These are phyloP conservation scores for Tylopilus rubrobrunneus DNA, from an alignment of 768 basidiomycete genomes.

Conservation along the genomic window DNA sequence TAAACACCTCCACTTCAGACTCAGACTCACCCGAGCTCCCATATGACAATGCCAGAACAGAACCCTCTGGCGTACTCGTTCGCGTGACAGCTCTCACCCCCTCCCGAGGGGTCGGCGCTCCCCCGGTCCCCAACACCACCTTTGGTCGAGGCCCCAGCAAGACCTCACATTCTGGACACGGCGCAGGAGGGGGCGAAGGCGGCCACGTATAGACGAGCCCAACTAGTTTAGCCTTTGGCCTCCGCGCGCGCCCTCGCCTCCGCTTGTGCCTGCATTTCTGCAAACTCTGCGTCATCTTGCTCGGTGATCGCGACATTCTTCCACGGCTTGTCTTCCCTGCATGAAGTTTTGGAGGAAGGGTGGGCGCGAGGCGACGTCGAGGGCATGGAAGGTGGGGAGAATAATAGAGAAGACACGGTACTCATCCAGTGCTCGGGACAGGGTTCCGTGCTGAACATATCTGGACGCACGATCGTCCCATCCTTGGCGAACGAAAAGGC, in stretches of 20 bases:
- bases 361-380: background rate
- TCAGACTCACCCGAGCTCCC: constrained; percentile 14
- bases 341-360: background rate
- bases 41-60: constrained; percentile 7
- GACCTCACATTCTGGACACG: constrained; percentile 7
- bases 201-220: constrained; percentile 24
- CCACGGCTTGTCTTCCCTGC: constrained; percentile 20
- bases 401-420: no score
- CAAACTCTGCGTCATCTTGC: constrained; percentile 22
- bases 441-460: no score
- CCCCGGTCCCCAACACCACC: background rate
- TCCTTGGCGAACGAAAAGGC: constrained; percentile 18
- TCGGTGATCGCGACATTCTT: constrained; percentile 29
- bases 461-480: no score
- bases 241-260: background rate
- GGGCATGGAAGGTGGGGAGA: no score
- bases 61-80: background rate
- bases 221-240: background rate
- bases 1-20: constrained; percentile 3
- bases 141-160: background rate
- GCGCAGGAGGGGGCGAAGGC: constrained; percentile 4
- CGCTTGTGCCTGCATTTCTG: background rate
- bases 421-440: no score
- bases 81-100: background rate
- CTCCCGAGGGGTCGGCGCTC: background rate